Evolutionary conservation across 2,329 filamentous ascomycete genomes (phyloP).

Genomic region (Dactylellina sp.): DNA sequence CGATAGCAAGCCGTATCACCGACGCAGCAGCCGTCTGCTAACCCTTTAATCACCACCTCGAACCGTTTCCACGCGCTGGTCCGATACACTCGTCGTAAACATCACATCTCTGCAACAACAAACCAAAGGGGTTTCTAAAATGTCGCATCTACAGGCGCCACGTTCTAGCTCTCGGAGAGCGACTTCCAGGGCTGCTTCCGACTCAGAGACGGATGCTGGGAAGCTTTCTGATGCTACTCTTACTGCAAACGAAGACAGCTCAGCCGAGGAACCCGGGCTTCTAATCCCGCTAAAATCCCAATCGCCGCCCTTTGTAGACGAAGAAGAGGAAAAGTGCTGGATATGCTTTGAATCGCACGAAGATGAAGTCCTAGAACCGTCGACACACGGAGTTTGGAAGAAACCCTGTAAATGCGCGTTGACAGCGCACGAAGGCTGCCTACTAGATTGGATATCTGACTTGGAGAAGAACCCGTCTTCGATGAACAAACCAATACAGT

Average conservation of each 20-base stretch:
- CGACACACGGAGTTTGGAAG: slow-evolving; percentile 74
- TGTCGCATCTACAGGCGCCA: slow-evolving; percentile 54
- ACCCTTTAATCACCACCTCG: neutral
- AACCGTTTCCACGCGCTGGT: slow-evolving; percentile 5
- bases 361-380: slow-evolving; percentile 70
- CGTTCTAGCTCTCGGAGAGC: slow-evolving; percentile 32
- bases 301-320: slow-evolving; percentile 31
- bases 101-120: neutral
- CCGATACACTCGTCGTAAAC: slow-evolving; percentile 10
- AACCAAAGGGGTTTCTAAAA: neutral
- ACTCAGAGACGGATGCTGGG: slow-evolving; percentile 40
- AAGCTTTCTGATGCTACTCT: slow-evolving; percentile 45
- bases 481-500: slow-evolving; percentile 73
- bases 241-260: slow-evolving; percentile 46
- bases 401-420: slow-evolving; percentile 91
- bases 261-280: slow-evolving; percentile 42
- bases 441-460: slow-evolving; percentile 93
- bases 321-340: slow-evolving; percentile 70
- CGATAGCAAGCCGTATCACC: neutral
- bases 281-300: slow-evolving; percentile 48
- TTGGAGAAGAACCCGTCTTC: slow-evolving; percentile 65
- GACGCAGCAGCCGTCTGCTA: neutral
- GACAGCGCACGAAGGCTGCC: slow-evolving; percentile 87
- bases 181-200: slow-evolving; percentile 17
- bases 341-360: slow-evolving; percentile 76